Evolutionary conservation across 169 alveolate species (phyloP), one percentile per base, ranked within the genome.

Genomic region (Babesia ovis): DNA sequence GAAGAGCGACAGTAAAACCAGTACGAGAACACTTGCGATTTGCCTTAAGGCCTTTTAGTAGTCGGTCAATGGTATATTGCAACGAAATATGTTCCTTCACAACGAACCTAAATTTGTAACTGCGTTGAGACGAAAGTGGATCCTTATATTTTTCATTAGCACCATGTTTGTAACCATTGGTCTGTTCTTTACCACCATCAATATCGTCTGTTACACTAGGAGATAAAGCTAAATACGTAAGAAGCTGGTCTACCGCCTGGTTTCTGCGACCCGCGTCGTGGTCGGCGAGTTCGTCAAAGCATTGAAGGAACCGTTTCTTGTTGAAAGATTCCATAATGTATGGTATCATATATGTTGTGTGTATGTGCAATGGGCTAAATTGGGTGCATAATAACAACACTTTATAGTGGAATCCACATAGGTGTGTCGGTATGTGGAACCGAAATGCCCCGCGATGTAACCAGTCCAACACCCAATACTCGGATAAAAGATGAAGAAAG

Each of bases 41-140:
- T 3, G 75, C 61, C 31, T 20, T 68, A 34, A 77, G 48, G 18
- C 86, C 86, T 16, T 56, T 54, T 18, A 77, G 22, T 22, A 77
- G 75, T 22, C 86, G 45, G 20, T 77, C 86, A 43, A 77, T 35
- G 4, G 86, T 68, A 75, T 77, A 77, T 68, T 77, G 86, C 46
- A 77, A 55, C 2, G 50, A 32, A 25, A 35, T 64, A 53, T 77
- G 35, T 20, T 58, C 81, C 11, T 68, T 29, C 3, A 20, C 64
- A 1, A 74, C 43, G 43, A 58, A 64, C 57, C 42, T 68, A 35
- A 61, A 77, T 66, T 34, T 31, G 64, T 77, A 77, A 2, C 43
- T 59, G 51, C 86, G 61, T 5, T 77, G 50, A 14, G 42, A 35
- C 8, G 77, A 72, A 1, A 72, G 73, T 34, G 83, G 83, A 37